These are phyloP conservation scores for Aspergillus baeticus DNA, from an alignment of 495 filamentous ascomycete genomes.

Conservation along the genomic window DNA sequence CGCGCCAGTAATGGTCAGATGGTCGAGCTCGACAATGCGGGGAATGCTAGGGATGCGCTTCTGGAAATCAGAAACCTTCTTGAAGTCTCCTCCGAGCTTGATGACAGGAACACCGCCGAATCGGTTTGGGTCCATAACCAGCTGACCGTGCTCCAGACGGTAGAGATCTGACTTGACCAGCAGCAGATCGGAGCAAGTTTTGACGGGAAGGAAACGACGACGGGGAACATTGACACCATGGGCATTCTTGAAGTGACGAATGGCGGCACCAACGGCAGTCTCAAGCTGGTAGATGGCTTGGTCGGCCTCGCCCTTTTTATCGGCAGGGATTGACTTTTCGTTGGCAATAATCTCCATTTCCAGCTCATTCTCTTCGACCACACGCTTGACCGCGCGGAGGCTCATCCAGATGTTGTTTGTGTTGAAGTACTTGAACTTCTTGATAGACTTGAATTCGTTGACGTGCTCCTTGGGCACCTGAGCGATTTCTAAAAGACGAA, in stretches of 20 bases:
- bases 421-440: constrained; percentile 99
- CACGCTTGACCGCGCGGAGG: constrained; percentile 94
- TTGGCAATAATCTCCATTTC: constrained; percentile 99
- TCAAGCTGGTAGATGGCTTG: constrained; percentile 97
- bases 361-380: constrained; percentile 97
- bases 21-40: constrained; percentile 96
- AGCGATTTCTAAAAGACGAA: constrained; percentile 95
- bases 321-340: constrained; percentile 94
- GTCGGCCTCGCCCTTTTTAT: constrained; percentile 99
- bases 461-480: constrained; percentile 99
- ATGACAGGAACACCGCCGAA: constrained; percentile 99
- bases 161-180: constrained; percentile 99
- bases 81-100: constrained; percentile 98
- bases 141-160: constrained; percentile 98
- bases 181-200: constrained; percentile 99
- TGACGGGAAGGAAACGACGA: constrained; percentile 97
- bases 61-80: constrained; percentile 99
- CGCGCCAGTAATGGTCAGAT: constrained; percentile 94
- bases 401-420: constrained; percentile 99
- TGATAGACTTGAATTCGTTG: constrained; percentile 99
- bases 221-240: constrained; percentile 99
- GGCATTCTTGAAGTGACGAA: constrained; percentile 97
- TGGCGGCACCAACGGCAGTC: constrained; percentile 96
- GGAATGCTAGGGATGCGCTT: constrained; percentile 94
- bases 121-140: constrained; percentile 91